phyloP scores from a whole-genome alignment of 2,329 filamentous ascomycete species.

The Penicillium sp. region DNA sequence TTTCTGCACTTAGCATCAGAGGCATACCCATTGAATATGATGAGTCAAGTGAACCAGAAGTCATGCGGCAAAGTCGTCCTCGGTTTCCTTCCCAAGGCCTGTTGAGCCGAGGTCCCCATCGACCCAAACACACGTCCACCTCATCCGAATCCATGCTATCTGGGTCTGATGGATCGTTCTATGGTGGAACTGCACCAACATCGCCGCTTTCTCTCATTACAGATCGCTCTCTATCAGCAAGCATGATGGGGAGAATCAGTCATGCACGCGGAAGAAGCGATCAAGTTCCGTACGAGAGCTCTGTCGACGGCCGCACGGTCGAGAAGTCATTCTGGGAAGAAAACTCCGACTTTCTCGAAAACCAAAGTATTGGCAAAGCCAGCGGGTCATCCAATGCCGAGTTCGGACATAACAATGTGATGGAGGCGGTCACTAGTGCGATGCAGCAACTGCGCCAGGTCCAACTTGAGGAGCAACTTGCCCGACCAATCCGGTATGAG shows the following conservation, averaged over 20 bases:
- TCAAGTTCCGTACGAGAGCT: constrained; percentile 4
- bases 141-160: constrained; percentile 23
- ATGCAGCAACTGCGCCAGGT: constrained; percentile 28
- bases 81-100: background rate
- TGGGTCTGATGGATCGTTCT: constrained; percentile 17
- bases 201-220: constrained; percentile 10
- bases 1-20: no score
- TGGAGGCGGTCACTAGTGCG: constrained; percentile 22
- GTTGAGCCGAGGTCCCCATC: background rate
- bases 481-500: constrained; percentile 28
- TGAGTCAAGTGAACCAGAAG: background rate
- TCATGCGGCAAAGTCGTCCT: background rate
- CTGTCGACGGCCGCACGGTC: constrained; percentile 7
- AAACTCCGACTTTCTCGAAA: constrained; percentile 5
- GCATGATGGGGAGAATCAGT: background rate
- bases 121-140: constrained; percentile 12
- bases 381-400: constrained; percentile 2
- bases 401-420: constrained; percentile 12
- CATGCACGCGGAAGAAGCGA: constrained; percentile 3
- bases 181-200: constrained; percentile 6
- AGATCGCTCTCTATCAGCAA: constrained; percentile 1
- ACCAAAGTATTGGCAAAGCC: constrained; percentile 4
- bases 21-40: background rate
- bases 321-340: constrained; percentile 9
- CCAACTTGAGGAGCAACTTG: constrained; percentile 24